Conservation (phyloP, 768 basidiomycete species). For the Tulasnella sp. region DNA sequence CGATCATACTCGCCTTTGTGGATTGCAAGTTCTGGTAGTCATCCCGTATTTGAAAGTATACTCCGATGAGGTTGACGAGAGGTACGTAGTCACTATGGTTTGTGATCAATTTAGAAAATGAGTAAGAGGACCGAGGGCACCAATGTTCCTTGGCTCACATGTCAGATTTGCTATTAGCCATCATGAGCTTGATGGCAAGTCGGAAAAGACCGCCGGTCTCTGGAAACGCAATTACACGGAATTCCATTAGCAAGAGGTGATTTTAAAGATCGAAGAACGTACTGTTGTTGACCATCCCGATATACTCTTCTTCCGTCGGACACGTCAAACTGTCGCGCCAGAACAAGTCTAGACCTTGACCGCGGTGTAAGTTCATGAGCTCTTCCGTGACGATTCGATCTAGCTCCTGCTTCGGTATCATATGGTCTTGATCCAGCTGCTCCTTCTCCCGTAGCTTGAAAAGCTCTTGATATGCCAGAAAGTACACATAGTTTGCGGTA, state of each 20-base stretch:
- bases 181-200: constrained; percentile 91
- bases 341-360: constrained; percentile 87
- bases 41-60: constrained; percentile 95
- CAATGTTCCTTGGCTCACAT: constrained; percentile 25
- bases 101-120: not conserved
- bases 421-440: constrained; percentile 21
- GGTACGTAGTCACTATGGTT: constrained; percentile 70
- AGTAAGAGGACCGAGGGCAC: too few relatives aligned
- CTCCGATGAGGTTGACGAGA: constrained; percentile 83
- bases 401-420: constrained; percentile 32
- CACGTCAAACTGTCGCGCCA: constrained; percentile 89
- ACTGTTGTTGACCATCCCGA: constrained; percentile 97
- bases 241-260: not conserved
- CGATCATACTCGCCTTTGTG: constrained; percentile 46
- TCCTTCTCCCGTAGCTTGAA: constrained; percentile 38
- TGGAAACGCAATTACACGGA: constrained; percentile 25
- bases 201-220: constrained; percentile 92
- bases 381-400: constrained; percentile 70
- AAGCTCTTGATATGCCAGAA: constrained; percentile 82
- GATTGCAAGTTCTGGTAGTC: constrained; percentile 94
- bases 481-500: constrained; percentile 93
- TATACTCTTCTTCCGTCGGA: constrained; percentile 89
- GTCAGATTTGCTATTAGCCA: constrained; percentile 44
- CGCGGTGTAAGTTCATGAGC: constrained; percentile 78
- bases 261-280: constrained; percentile 24